Evolutionary conservation across 208 protist species (phyloP).

Genomic region (Leishmania mexicana): DNA sequence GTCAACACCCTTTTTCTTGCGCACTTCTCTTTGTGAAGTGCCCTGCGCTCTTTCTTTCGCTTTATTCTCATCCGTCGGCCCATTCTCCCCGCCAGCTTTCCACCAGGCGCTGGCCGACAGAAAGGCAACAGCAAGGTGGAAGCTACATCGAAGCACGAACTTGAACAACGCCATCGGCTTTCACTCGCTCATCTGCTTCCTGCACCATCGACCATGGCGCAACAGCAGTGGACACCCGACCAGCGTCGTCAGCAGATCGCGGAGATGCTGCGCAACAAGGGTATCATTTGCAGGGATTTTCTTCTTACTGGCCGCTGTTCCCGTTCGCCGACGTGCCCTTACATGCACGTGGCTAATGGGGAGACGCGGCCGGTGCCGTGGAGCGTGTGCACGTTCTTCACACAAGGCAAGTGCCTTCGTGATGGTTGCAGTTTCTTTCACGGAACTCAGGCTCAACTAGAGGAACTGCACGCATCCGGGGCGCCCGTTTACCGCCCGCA

Average conservation of each 20-base stretch:
- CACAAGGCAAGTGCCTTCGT: conserved; percentile 65
- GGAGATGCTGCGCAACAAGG: conserved; percentile 79
- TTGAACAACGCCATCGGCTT: not conserved
- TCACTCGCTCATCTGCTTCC: not conserved
- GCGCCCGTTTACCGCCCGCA: conserved; percentile 58
- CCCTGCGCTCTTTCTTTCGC: conserved; percentile 3
- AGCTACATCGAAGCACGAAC: not conserved
- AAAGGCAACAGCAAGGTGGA: not conserved
- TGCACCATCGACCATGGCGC: not conserved
- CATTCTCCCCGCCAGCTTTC: not conserved
- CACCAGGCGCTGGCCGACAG: not conserved
- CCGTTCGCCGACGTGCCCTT: conserved; percentile 54
- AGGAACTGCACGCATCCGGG: conserved; percentile 44
- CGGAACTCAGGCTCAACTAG: conserved; percentile 62
- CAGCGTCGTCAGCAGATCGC: conserved; percentile 50
- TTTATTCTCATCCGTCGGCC: not conserved
- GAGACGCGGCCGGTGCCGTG: conserved; percentile 63
- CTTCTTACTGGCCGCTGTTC: conserved; percentile 43
- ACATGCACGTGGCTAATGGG: conserved; percentile 75
- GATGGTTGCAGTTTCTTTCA: conserved; percentile 81
- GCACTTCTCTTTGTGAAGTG: not conserved
- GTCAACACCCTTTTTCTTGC: conserved; percentile 9
- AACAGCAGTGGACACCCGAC: conserved; percentile 23
- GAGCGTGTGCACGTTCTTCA: conserved; percentile 73
- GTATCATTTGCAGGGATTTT: conserved; percentile 67